Percentiles rank a stretch among this genome's conserved stretches.
phyloP scores from a whole-genome alignment of 1,139 yeast genomes.

The Protomyces inundatus region DNA sequence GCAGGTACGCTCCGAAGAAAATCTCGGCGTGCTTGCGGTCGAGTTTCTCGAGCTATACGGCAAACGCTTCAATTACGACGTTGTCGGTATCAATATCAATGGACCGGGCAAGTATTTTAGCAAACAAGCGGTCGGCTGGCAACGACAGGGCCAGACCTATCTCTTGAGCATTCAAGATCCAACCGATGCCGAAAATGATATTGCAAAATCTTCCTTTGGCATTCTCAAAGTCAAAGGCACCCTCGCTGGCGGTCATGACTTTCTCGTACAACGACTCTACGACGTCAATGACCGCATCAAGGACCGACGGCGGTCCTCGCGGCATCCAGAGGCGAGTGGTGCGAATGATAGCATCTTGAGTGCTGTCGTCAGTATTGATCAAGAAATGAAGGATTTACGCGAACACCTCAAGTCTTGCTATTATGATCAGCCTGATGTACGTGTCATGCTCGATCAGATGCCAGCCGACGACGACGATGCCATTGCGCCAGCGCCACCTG shows the following conservation, averaged over 20 bases:
- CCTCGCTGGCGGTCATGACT: conserved; percentile 85
- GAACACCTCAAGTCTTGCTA: conserved; percentile 4
- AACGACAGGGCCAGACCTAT: conserved; percentile 53
- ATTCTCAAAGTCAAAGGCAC: conserved; percentile 78
- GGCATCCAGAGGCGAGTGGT: background rate
- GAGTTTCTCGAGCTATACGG: conserved; percentile 97
- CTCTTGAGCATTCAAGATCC: conserved; percentile 86
- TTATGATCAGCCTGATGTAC: conserved; percentile 4
- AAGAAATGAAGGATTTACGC: conserved; percentile 21
- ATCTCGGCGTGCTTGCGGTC: conserved; percentile 79
- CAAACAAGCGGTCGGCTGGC: conserved; percentile 48
- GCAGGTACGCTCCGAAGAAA: conserved; percentile 62
- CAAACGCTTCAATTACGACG: conserved; percentile 79
- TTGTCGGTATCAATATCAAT: conserved; percentile 58
- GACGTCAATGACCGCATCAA: conserved; percentile 26
- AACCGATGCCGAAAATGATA: conserved; percentile 72
- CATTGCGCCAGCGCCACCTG: background rate
- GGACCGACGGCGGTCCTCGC: conserved; percentile 11
- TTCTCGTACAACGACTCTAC: conserved; percentile 41
- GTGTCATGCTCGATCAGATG: conserved; percentile 9
- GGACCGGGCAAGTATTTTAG: conserved; percentile 47
- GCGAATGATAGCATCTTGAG: conserved; percentile 24
- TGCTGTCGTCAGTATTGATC: conserved; percentile 25
- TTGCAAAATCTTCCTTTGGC: conserved; percentile 57
- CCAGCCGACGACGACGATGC: background rate